These are phyloP conservation scores for Leonotis leonurus DNA, from an alignment of 257 asterid genomes.

Conservation along the genomic window DNA sequence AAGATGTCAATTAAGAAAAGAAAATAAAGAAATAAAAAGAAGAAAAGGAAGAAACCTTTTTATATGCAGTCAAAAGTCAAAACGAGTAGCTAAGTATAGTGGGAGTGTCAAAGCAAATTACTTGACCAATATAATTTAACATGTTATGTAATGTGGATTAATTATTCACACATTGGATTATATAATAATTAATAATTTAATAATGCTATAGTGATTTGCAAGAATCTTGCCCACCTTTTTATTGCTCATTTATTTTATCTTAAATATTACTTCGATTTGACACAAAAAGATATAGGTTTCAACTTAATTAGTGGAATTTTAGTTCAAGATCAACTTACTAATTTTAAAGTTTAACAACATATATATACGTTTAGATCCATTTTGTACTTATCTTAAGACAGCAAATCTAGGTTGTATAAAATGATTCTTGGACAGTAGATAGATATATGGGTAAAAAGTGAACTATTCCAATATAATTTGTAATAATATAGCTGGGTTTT, in stretches of 20 bases:
- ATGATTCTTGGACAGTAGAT: too few species aligned
- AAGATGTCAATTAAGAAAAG: too few species aligned
- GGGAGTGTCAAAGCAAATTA: conserved; percentile 2
- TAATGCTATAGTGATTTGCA: neutral
- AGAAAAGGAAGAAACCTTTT: neutral
- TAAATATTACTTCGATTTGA: conserved; percentile 5
- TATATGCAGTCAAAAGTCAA: neutral
- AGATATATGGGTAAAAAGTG: too few species aligned
- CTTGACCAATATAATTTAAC: conserved; percentile 13
- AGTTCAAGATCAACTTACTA: neutral
- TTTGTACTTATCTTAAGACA: too few species aligned
- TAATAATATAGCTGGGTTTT: too few species aligned
- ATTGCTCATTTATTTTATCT: conserved; percentile 5
- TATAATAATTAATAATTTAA: neutral
- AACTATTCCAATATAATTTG: too few species aligned
- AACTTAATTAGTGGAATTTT: conserved; percentile 3
- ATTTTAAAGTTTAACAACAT: too few species aligned
- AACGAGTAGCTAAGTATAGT: neutral
- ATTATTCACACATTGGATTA: neutral
- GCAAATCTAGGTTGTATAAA: too few species aligned
- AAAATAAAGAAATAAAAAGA: neutral
- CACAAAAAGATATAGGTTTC: neutral
- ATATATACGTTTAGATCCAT: too few species aligned
- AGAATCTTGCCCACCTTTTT: conserved; percentile 9
- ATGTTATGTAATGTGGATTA: conserved; percentile 6